Percentiles rank a stretch among this genome's conserved stretches.
phyloP scores from a whole-genome alignment of 1,284 basidiomycete species.

The Clitocybe nebularis region DNA sequence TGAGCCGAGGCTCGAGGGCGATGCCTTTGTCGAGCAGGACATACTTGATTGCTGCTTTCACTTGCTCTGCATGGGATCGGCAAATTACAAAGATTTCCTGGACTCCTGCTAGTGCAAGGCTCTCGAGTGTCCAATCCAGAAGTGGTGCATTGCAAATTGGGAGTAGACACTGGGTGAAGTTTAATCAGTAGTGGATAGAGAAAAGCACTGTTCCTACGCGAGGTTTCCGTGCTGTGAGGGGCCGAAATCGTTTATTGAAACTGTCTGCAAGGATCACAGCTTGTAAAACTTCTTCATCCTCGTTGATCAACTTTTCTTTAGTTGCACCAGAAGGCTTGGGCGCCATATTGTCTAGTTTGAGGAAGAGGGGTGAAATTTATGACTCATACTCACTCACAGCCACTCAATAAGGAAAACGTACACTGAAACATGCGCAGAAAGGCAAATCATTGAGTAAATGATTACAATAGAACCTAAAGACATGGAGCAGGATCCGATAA shows the following conservation, averaged over 20 bases:
- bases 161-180: conserved; percentile 68
- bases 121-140: conserved; percentile 95
- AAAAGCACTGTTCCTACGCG: conserved; percentile 50
- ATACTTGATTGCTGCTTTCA: conserved; percentile 78
- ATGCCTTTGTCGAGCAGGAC: conserved; percentile 24
- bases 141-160: conserved; percentile 93
- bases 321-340: conserved; percentile 50
- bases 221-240: conserved; percentile 80
- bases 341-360: conserved; percentile 40
- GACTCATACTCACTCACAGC: conserved; percentile 8
- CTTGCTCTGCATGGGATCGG: conserved; percentile 80
- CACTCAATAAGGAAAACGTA: neutral
- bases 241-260: conserved; percentile 90
- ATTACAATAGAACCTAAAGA: conserved; percentile 61
- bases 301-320: conserved; percentile 60
- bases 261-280: conserved; percentile 94
- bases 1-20: conserved; percentile 7
- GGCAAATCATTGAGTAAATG: too few species aligned
- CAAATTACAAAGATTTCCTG: conserved; percentile 95
- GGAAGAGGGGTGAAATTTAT: conserved; percentile 4
- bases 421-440: too few species aligned
- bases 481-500: conserved; percentile 51
- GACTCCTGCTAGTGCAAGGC: conserved; percentile 87
- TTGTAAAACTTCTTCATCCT: conserved; percentile 81
- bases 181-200: conserved; percentile 18